Evolutionary conservation across 2,329 filamentous ascomycete species (phyloP).

Genomic region (Beauveria bassiana): DNA sequence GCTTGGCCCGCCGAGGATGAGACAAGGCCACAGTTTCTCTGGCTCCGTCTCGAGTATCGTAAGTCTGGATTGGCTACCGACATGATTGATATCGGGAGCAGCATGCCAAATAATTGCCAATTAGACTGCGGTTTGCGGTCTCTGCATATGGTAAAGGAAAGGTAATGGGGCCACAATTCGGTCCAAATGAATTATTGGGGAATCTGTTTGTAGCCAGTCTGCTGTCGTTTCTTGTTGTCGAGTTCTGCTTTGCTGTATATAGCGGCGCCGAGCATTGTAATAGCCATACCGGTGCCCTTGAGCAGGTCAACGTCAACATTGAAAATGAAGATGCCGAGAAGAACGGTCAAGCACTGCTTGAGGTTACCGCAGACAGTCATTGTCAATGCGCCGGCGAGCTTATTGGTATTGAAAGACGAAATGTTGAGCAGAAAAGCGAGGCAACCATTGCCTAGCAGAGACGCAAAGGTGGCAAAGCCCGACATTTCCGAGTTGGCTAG

Average conservation of each 20-base stretch:
- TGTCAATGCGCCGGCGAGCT: conserved; percentile 48
- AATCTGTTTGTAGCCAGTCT: conserved; percentile 28
- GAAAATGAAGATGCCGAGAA: conserved; percentile 46
- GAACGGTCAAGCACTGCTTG: conserved; percentile 49
- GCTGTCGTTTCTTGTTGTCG: conserved; percentile 34
- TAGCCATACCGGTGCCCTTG: conserved; percentile 48
- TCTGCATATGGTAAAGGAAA: neutral
- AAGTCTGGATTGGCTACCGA: neutral
- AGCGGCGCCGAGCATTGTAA: conserved; percentile 47
- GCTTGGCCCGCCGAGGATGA: neutral
- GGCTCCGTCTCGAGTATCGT: neutral
- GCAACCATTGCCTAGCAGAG: conserved; percentile 42
- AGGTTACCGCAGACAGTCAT: conserved; percentile 54
- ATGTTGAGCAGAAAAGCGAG: conserved; percentile 50
- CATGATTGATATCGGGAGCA: neutral
- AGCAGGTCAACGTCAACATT: conserved; percentile 40
- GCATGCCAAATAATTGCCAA: neutral
- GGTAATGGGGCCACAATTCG: neutral
- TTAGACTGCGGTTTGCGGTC: neutral
- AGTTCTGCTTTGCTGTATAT: conserved; percentile 53
- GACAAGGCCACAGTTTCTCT: neutral
- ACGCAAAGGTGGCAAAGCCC: conserved; percentile 29
- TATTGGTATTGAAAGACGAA: conserved; percentile 50
- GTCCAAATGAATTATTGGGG: conserved; percentile 13
- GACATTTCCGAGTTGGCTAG: conserved; percentile 28